Conservation (phyloP, 805 yeast species). For the Wickerhamomyces hampshirensis region DNA sequence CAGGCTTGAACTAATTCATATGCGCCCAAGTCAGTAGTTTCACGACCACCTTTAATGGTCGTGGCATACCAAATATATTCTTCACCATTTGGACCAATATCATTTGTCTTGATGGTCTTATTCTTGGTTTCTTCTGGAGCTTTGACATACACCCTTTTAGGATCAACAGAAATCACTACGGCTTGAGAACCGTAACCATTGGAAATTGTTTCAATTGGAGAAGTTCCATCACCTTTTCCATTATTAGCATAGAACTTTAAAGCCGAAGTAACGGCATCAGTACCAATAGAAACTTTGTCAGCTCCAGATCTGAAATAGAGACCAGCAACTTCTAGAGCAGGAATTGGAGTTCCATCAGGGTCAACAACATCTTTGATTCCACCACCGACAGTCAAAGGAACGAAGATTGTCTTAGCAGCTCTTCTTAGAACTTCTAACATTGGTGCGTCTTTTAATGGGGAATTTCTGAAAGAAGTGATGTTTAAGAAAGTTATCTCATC, state of each 20-base stretch:
- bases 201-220: slow-evolving; percentile 93
- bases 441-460: slow-evolving; percentile 90
- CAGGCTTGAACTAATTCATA: slow-evolving; percentile 83
- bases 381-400: slow-evolving; percentile 97
- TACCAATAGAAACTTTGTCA: slow-evolving; percentile 96
- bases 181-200: slow-evolving; percentile 94
- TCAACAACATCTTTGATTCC: slow-evolving; percentile 91
- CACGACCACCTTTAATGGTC: slow-evolving; percentile 96
- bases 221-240: slow-evolving; percentile 55
- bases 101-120: slow-evolving; percentile 55
- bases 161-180: slow-evolving; percentile 97
- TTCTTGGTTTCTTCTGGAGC: slow-evolving; percentile 57
- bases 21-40: slow-evolving; percentile 85
- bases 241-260: slow-evolving; percentile 67
- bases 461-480: slow-evolving; percentile 92
- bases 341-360: slow-evolving; percentile 70
- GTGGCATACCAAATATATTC: slow-evolving; percentile 90
- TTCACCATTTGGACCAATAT: slow-evolving; percentile 87
- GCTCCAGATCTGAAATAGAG: slow-evolving; percentile 95
- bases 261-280: slow-evolving; percentile 93
- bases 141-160: slow-evolving; percentile 76
- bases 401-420: slow-evolving; percentile 89
- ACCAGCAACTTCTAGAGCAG: slow-evolving; percentile 89
- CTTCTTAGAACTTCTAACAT: slow-evolving; percentile 84
- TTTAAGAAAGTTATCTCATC: slow-evolving; percentile 95